Evolutionary conservation across 805 yeast species (phyloP), one percentile per base, ranked within the genome.

Genomic region (Kazachstania psychrophila): DNA sequence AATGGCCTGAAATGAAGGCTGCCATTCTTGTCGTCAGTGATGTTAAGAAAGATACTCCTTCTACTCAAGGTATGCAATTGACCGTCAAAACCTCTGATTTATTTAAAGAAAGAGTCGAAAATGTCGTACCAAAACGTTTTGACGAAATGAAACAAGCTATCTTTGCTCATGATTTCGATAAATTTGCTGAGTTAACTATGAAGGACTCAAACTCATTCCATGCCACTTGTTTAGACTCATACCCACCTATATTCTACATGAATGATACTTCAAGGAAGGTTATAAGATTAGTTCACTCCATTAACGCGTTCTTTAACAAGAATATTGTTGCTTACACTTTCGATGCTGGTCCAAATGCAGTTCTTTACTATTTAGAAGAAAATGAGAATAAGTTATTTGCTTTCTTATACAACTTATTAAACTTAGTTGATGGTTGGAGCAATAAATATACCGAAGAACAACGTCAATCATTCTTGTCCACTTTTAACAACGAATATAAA

Each of bases 331-430:
- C 97, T 26, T 92, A 92, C 62, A 92, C 99, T 2, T 92, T 82
- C 55, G 99, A 92, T 61, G 99, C 99, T 23, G 99, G 99, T 56
- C 98, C 99, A 62, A 92, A 92, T 63, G 95, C 96, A 15, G 99
- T 92, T 31, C 73, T 92, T 43, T 92, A 92, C 65, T 92, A 92
- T 58, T 77, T 79, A 56, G 72, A 72, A 46, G 68, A 77, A 52
- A 74, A 89, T 61, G 95, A 87, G 62, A 49, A 63, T n/a, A 69
- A 66, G 43, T 77, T 92, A 6, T 70, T 89, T 48, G 79, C 87
- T 3, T 68, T 84, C 46, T 64, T 92, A 41, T 66, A 78, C 60
- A 65, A 69, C 39, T 69, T 73, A 45, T 78, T 86, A 52, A 60
- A 62, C 33, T 52, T 69, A 34, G 74, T 80, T 33, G 63, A 66